Conservation (phyloP, 1,284 basidiomycete genomes). For the Trichosporon coremiiforme region DNA sequence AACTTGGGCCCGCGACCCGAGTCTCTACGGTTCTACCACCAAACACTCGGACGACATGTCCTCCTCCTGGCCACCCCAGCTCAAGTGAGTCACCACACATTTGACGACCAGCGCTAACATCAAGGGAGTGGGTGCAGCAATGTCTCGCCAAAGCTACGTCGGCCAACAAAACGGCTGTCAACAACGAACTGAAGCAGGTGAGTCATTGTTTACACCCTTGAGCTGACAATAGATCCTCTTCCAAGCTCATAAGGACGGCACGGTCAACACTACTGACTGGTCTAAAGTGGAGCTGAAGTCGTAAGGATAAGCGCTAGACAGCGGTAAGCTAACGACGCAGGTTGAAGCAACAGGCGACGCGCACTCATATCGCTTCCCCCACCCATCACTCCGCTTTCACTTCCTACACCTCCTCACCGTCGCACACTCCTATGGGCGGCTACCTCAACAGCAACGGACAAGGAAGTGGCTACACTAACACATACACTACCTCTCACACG, state of each 20-base stretch:
- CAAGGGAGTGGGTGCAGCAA: conserved; percentile 55
- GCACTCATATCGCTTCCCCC: conserved; percentile 28
- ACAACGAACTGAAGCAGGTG: conserved; percentile 55
- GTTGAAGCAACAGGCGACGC: conserved; percentile 42
- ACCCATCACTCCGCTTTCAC: neutral
- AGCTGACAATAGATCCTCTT: conserved; percentile 49
- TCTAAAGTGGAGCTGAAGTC: conserved; percentile 49
- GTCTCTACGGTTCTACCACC: neutral
- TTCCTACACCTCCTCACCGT: conserved; percentile 17
- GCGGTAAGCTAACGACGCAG: conserved; percentile 26
- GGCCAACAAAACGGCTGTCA: conserved; percentile 53
- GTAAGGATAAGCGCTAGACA: conserved; percentile 32
- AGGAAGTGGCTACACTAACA: conserved; percentile 9
- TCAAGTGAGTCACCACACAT: conserved; percentile 24
- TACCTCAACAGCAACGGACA: conserved; percentile 9
- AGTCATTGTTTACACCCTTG: conserved; percentile 18
- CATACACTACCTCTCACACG: neutral
- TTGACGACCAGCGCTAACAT: conserved; percentile 17
- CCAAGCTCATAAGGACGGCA: conserved; percentile 51
- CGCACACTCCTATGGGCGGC: conserved; percentile 8
- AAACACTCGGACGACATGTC: conserved; percentile 13
- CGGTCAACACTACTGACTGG: conserved; percentile 55
- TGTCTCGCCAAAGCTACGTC: conserved; percentile 51
- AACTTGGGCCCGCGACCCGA: neutral
- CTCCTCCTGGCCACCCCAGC: conserved; percentile 28